Evolutionary conservation across 192 early-diverging fungal species (phyloP), one percentile per base, ranked within the genome.

Genomic region (Coemansia sp.): DNA sequence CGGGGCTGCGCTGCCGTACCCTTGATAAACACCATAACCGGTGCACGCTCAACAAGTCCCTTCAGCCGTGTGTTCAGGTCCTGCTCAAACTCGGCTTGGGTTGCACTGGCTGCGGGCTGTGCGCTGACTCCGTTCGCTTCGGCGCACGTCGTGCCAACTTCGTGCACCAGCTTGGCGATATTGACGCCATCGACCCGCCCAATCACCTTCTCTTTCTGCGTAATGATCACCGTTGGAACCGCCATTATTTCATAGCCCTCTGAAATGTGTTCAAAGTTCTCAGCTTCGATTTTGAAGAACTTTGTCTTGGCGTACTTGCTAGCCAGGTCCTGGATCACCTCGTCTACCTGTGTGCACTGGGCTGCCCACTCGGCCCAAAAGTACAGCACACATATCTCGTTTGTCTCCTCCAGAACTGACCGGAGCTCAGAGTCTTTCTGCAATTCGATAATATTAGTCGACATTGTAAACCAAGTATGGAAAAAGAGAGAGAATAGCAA

Each of bases 21-120:
- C 75, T 98, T 98, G 63, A 98, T 95, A 74, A 97, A 97, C n/a
- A 94, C 16, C 94, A 98, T 95, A 4, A 98, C 82, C 61, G 87
- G 83, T 2, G 87, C 82, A 45, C 87, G 85, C 62, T 84, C 71
- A 37, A 88, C 84, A 10, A 91, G 75, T 27, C 87, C 87, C 54
- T 89, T 84, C 29, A 92, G 83, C 18, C 91, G 88, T 2, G 84
- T 87, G 74, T 87, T 85, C 19, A 92, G 75, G 64, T 87, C 85
- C 71, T 88, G 86, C 69, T 88, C 88, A 56, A 86, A 71, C 59
- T 86, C 88, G 50, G 79, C 71, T 13, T 75, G 64, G 2, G 72
- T 59, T 2, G 78, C 64, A 13, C 68, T 68, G 4, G 64, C 66
- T 6, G 16, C 75, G 22, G 61, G 82, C 65, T 53, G 81, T 23